Evolutionary conservation across 257 asterid genomes (phyloP), one percentile per base, ranked within the genome.

Genomic region (Eucommia ulmoides): DNA sequence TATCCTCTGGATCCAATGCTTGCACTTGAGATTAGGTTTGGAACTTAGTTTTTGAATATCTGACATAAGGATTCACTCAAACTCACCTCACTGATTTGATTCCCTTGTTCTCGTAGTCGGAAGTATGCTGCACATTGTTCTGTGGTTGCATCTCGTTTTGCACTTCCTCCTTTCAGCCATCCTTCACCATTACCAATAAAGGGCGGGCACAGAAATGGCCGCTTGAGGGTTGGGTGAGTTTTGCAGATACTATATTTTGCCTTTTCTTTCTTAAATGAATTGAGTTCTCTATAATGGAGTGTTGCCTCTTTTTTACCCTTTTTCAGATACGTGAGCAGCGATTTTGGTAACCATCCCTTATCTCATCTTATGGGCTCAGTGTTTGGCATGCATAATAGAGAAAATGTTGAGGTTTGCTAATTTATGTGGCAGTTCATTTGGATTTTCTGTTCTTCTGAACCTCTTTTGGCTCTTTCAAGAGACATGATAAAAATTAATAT

Each of bases 331-430:
- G 98, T 91, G 65, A 91, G 98, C 77, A 91, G 99, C 62, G 99
- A 91, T 74, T 91, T 91, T 18, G 99, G 99, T 49, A 91, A 91
- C 73, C 99, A 91, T 62, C 99, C 99, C 53, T 64, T 91, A 45
- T 91, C 99, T 7, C 99, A 91, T 60, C 96, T 91, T 56, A 91
- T 91, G 96, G 99, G 99, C 44, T 91, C 99, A 1, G 88, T 91
- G 12, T 91, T 91, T 66, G 96, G 96, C 64, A 91, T 91, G 99
- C 99, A 91, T 58, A 69, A 83, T 56, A 69, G 59, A 59, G 80
- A 70, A 58, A 86, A 77, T 68, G 84, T 86, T 46, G 99, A 91
- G 99, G 96, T 91, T 56, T 54, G 76, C 50, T 33, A 54, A 8
- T n/a, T 49, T 19, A 19, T 44, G n/a, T n/a, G n/a, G n/a, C n/a